A percentile compares a stretch with the other conserved stretches of the same genome.
These are phyloP conservation scores for Hypoxylon sp. DNA, from an alignment of 2,329 filamentous ascomycete genomes.

Conservation along the genomic window DNA sequence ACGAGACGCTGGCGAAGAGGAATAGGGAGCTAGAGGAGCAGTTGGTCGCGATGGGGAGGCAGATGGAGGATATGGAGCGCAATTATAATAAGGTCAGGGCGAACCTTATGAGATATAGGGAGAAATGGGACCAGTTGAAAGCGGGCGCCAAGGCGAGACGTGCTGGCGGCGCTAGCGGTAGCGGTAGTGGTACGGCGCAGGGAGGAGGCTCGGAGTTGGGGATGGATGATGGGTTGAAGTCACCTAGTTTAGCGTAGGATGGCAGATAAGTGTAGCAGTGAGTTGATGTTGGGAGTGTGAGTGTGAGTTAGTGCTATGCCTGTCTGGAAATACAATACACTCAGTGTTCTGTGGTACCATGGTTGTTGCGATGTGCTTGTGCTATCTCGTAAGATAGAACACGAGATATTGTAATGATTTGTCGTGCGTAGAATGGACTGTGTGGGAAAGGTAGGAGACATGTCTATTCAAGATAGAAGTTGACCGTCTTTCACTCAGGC, in stretches of 20 bases:
- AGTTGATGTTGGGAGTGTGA: not conserved
- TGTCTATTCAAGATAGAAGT: too few species aligned
- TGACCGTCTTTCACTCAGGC: too few species aligned
- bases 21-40: constrained; percentile 79
- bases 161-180: constrained; percentile 36
- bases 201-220: constrained; percentile 23
- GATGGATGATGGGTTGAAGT: constrained; percentile 30
- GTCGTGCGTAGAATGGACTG: not conserved
- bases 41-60: constrained; percentile 69
- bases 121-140: constrained; percentile 74
- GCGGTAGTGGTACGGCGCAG: constrained; percentile 1
- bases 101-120: constrained; percentile 71
- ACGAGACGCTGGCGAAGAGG: constrained; percentile 64
- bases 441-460: not conserved
- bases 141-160: constrained; percentile 71
- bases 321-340: not conserved
- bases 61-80: constrained; percentile 77
- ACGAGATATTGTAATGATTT: not conserved
- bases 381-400: not conserved
- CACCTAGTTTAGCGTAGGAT: constrained; percentile 16
- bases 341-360: not conserved
- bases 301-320: not conserved
- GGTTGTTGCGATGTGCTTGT: not conserved
- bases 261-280: not conserved
- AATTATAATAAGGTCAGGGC: constrained; percentile 70